These are phyloP conservation scores for Wallacemonas collosoma DNA, from an alignment of 208 protist genomes.

Conservation along the genomic window DNA sequence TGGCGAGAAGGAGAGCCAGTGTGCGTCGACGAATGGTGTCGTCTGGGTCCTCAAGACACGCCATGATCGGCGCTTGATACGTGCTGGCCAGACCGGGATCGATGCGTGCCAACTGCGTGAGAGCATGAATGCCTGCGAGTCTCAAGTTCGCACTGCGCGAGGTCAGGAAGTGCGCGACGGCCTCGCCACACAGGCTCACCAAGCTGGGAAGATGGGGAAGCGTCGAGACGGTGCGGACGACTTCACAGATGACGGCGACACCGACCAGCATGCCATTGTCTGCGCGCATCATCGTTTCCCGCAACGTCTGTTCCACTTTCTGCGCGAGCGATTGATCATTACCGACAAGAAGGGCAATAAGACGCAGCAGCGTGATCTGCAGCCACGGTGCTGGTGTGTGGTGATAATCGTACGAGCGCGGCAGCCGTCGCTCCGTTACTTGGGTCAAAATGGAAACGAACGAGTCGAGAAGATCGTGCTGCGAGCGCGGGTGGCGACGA, in stretches of 20 bases:
- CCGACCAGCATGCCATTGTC: conserved; percentile 93
- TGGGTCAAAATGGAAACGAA: conserved; percentile 95
- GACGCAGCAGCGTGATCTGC: conserved; percentile 93
- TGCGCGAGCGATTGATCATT: conserved; percentile 47
- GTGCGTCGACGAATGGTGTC: conserved; percentile 95
- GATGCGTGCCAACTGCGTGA: conserved; percentile 91
- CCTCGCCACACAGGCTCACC: conserved; percentile 77
- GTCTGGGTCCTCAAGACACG: conserved; percentile 94
- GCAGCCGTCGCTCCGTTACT: conserved; percentile 89
- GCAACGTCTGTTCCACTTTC: conserved; percentile 76
- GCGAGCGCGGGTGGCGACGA: conserved; percentile 31
- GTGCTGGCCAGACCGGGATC: conserved; percentile 82
- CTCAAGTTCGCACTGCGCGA: conserved; percentile 91
- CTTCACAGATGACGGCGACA: conserved; percentile 83
- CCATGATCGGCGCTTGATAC: conserved; percentile 95
- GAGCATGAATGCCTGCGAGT: conserved; percentile 94
- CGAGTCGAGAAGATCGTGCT: conserved; percentile 87
- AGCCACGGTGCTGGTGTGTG: conserved; percentile 97
- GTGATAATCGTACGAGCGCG: conserved; percentile 95
- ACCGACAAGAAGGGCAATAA: conserved; percentile 79
- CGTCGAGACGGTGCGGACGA: conserved; percentile 84
- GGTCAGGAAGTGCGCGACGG: conserved; percentile 77
- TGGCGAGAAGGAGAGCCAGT: conserved; percentile 93
- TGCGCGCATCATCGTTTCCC: conserved; percentile 86
- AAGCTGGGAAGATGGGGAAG: conserved; percentile 90